Evolutionary conservation across 495 filamentous ascomycete genomes (phyloP), one percentile per base, ranked within the genome.

Genomic region (Daldinia grandis): DNA sequence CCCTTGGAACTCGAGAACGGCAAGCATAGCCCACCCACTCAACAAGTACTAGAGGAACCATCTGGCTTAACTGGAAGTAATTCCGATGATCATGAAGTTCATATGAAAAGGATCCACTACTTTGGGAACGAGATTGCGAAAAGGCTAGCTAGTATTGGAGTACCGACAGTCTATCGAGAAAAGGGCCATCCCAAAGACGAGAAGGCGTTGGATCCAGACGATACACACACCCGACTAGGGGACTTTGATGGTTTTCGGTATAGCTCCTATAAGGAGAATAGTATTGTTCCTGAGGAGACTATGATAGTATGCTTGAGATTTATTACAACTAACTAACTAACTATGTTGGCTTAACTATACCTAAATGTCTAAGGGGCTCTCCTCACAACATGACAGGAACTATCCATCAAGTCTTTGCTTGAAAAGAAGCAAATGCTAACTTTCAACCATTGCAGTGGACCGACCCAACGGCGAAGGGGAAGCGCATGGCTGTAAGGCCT

Each of bases 211-310:
- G 5, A 62, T 7, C n/a, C 51, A 8, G 19, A 38, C 14, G 51
- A 59, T 7, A 6, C 9, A 25, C 35, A 49, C 0, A 21, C 69
- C 14, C 47, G n/a, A 7, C 58, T 72, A 33, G 69, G 69, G 19
- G 47, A 42, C 0, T 68, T 72, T 10, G 59, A 55, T 24, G 44
- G 60, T n/a, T 67, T 64, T 14, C 51, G 64, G 28, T 72, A 64
- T 57, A 64, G 55, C 19, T 53, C 49, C 19, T 72, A 72, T 14
- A 65, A 57, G 35, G 10, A 61, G n/a, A 72, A 37, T 19, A 50
- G 42, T 25, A 62, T 72, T 25, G 64, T 68, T n/a, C 64, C 69
- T 0, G 69, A 72, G 49, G 69, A 72, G 44, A 68, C 64, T 15
- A 72, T 72, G 69, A 68, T 68, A 28, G 53, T 56, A 56, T 56